Evolutionary conservation across 768 basidiomycete species (phyloP).

Genomic region (Gymnopilus dilepis): DNA sequence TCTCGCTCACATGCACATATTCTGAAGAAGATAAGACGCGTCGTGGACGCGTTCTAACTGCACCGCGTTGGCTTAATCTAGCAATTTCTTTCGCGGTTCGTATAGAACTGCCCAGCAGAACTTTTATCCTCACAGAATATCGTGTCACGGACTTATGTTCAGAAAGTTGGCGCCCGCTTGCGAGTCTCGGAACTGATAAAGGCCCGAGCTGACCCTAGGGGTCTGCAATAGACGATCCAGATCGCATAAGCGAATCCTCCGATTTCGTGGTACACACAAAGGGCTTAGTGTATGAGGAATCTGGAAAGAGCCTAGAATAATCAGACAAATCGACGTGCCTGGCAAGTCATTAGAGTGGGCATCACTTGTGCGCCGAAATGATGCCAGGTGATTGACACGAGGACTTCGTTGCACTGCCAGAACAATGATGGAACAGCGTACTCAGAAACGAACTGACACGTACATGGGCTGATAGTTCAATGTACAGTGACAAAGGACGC

Average conservation of each 20-base stretch:
- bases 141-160: neutral
- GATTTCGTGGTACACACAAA: neutral
- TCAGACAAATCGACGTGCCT: neutral
- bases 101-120: no score
- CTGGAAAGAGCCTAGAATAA: neutral
- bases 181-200: neutral
- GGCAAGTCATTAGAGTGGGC: neutral
- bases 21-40: constrained; percentile 6
- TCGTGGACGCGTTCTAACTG: neutral
- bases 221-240: no score
- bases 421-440: neutral
- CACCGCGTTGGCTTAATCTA: no score
- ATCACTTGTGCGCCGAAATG: neutral
- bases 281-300: neutral
- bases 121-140: no score
- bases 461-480: neutral
- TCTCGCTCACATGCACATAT: constrained; percentile 9
- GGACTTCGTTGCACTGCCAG: neutral
- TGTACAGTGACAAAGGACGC: neutral
- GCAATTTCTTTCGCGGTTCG: no score
- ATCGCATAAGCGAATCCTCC: neutral
- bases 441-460: neutral
- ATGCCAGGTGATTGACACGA: constrained; percentile 5
- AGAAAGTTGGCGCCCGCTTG: constrained; percentile 5
- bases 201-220: constrained; percentile 7